Conservation (phyloP, 371 early-diverging fungal species). For the Saksenaea vasiformis region DNA sequence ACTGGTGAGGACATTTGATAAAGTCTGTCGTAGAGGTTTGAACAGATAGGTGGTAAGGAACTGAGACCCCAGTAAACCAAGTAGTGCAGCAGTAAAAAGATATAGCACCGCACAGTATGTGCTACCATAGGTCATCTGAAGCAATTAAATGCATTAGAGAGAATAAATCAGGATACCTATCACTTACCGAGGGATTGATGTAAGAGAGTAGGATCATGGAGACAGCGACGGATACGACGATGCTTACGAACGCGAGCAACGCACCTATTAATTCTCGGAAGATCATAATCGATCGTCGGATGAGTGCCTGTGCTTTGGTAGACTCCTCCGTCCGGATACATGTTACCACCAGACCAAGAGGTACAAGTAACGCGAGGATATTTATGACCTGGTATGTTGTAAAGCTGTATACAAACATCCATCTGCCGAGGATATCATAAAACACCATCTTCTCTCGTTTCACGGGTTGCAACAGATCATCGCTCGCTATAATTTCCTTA, state of each 20-base stretch:
- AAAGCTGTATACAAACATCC: constrained; percentile 54
- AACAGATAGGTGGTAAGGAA: constrained; percentile 29
- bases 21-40: constrained; percentile 9
- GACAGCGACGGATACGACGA: constrained; percentile 14
- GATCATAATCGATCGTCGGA: constrained; percentile 10
- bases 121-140: constrained; percentile 43
- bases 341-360: constrained; percentile 29
- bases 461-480: constrained; percentile 32
- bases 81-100: constrained; percentile 33
- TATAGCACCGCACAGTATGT: constrained; percentile 35
- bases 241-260: constrained; percentile 13
- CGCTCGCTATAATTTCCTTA: constrained; percentile 36
- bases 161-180: no score
- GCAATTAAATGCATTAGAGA: background rate
- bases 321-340: constrained; percentile 18
- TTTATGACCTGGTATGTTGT: constrained; percentile 41
- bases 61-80: constrained; percentile 42
- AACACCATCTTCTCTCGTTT: constrained; percentile 43
- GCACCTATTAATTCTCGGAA: constrained; percentile 33
- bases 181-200: constrained; percentile 31
- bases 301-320: constrained; percentile 15
- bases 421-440: constrained; percentile 55
- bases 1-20: constrained; percentile 18
- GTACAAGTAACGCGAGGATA: constrained; percentile 34
- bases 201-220: constrained; percentile 13